Evolutionary conservation across 2,329 filamentous ascomycete species (phyloP).

Genomic region (Beauveria brongniartii): DNA sequence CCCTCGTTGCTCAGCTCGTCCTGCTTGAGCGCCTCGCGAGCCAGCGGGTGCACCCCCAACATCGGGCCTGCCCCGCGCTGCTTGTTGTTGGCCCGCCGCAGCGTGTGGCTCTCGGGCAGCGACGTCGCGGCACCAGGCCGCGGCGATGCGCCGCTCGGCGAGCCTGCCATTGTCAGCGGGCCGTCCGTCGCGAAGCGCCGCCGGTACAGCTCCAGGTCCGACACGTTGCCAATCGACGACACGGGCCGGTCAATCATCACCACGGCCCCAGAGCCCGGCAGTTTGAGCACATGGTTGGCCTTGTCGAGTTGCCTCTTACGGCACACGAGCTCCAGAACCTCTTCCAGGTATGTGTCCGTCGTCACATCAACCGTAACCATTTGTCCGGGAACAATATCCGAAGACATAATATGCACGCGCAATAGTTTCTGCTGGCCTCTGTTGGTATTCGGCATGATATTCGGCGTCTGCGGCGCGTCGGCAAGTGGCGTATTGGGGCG

Average conservation of each 20-base stretch:
- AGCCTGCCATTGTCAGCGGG: slow-evolving; percentile 58
- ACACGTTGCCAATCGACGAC: slow-evolving; percentile 66
- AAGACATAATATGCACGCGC: slow-evolving; percentile 61
- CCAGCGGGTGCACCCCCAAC: slow-evolving; percentile 57
- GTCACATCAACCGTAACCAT: slow-evolving; percentile 68
- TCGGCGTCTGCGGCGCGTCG: slow-evolving; percentile 45
- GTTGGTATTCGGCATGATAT: slow-evolving; percentile 33
- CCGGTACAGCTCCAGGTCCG: slow-evolving; percentile 67
- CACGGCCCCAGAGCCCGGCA: slow-evolving; percentile 65
- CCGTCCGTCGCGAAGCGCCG: slow-evolving; percentile 70
- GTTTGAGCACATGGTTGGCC: slow-evolving; percentile 68
- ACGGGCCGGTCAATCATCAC: slow-evolving; percentile 72
- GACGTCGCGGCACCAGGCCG: slow-evolving; percentile 42
- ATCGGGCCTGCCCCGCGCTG: slow-evolving; percentile 39
- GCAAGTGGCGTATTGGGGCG: slow-evolving; percentile 46
- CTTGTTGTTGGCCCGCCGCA: slow-evolving; percentile 14
- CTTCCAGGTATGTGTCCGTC: slow-evolving; percentile 74
- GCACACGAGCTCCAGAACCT: slow-evolving; percentile 72
- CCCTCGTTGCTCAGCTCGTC: slow-evolving; percentile 50
- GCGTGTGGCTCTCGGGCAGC: slow-evolving; percentile 34
- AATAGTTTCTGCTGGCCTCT: slow-evolving; percentile 64
- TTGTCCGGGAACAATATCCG: slow-evolving; percentile 63
- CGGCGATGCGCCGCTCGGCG: slow-evolving; percentile 61
- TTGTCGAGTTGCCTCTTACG: slow-evolving; percentile 72
- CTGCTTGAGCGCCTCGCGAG: slow-evolving; percentile 52